Conservation (phyloP, 164 flowering plant species). For the Liquidambar formosana region DNA sequence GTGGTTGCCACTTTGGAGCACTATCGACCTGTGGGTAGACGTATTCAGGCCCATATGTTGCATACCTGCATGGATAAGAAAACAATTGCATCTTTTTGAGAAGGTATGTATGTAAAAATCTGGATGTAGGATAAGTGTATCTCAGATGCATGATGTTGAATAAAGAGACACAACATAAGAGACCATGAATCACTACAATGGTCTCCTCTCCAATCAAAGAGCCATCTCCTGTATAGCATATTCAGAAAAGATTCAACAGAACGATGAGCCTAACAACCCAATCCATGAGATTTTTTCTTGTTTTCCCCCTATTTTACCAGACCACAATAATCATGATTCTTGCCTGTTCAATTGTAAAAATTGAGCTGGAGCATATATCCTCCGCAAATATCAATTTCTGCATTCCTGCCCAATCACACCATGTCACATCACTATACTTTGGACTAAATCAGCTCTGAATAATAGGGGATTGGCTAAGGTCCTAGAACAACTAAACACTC, state of each 20-base stretch:
- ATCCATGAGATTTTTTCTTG: neutral
- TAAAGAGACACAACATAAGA: neutral
- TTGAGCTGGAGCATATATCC: constrained; percentile 24
- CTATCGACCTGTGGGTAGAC: constrained; percentile 72
- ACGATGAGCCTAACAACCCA: neutral
- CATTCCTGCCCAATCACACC: constrained; percentile 35
- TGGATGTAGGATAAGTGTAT: neutral
- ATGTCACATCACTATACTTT: constrained; percentile 23
- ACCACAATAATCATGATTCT: constrained; percentile 13
- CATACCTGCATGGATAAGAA: constrained; percentile 57
- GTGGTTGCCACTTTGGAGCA: constrained; percentile 4
- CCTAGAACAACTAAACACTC: constrained; percentile 2
- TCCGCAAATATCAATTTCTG: constrained; percentile 25
- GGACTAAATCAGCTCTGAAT: constrained; percentile 8
- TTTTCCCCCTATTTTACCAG: neutral
- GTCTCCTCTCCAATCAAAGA: constrained; percentile 4
- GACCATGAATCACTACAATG: neutral
- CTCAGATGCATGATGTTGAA: neutral
- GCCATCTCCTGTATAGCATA: neutral
- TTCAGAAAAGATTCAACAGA: neutral
- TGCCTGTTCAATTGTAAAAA: constrained; percentile 26
- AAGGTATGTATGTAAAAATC: neutral
- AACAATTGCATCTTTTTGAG: constrained; percentile 16
- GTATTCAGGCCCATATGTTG: constrained; percentile 81
- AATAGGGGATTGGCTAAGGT: constrained; percentile 9